Evolutionary conservation across 192 early-diverging fungal species (phyloP).

Genomic region (Rhizoclosmatium sp.): DNA sequence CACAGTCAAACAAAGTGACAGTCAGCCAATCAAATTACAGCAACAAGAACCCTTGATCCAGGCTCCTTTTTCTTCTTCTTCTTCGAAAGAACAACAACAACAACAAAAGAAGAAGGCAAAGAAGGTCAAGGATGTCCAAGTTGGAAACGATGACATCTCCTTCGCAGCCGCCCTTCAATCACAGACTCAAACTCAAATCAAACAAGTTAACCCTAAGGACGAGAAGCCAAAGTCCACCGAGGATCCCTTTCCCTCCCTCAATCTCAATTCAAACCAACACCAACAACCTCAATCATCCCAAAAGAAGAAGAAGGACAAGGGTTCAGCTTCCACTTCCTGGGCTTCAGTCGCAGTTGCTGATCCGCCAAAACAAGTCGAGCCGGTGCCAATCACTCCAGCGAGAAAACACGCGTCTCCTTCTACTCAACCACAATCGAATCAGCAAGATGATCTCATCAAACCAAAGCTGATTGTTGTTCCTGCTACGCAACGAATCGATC

Average conservation of each 20-base stretch:
- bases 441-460: not conserved
- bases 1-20: not conserved
- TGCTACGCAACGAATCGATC: not conserved
- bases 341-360: constrained; percentile 12
- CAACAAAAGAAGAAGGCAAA: not conserved
- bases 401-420: not conserved
- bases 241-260: constrained; percentile 15
- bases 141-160: not conserved
- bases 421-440: not conserved
- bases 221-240: not conserved
- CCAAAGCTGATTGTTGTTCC: not conserved
- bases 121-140: not conserved
- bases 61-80: not conserved
- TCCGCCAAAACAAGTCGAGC: not conserved
- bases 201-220: not conserved
- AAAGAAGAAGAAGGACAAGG: constrained; percentile 5
- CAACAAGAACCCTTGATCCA: not conserved
- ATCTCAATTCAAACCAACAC: not conserved
- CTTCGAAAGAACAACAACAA: not conserved
- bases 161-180: not conserved
- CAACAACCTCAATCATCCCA: not conserved
- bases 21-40: not conserved
- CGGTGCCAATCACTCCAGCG: not conserved
- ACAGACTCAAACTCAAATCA: not conserved
- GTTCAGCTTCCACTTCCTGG: not conserved